Evolutionary conservation across 192 early-diverging fungal genomes (phyloP).

Genomic region (Backusella sp.): DNA sequence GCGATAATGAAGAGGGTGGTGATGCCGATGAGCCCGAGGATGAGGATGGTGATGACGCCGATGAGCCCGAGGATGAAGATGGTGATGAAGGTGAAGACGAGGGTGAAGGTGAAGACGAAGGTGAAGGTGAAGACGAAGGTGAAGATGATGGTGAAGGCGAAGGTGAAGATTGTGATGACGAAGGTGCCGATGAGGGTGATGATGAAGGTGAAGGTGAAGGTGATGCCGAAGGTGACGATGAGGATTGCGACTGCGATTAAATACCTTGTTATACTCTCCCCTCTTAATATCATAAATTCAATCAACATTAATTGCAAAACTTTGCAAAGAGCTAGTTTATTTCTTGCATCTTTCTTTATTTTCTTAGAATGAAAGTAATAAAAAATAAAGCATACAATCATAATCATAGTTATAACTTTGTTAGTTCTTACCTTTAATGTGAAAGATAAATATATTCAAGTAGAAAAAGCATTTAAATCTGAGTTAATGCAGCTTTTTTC

Average conservation of each 20-base stretch:
- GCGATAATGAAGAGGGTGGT: neutral
- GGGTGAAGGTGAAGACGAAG: neutral
- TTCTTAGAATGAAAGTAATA: slow-evolving; percentile 9
- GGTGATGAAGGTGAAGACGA: no score
- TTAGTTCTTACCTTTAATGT: no score
- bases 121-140: neutral
- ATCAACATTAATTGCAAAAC: neutral
- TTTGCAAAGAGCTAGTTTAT: slow-evolving; percentile 8
- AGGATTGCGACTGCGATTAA: neutral
- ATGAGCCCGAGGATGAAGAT: neutral
- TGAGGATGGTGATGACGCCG: neutral
- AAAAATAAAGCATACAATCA: neutral
- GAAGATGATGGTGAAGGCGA: neutral
- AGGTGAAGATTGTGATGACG: neutral
- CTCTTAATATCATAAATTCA: neutral
- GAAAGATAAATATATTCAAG: no score
- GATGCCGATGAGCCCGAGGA: neutral
- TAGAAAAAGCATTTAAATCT: no score
- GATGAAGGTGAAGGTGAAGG: neutral
- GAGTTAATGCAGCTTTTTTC: no score
- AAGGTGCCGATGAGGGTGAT: neutral
- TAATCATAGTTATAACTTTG: neutral
- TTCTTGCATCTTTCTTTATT: slow-evolving; percentile 2
- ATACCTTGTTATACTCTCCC: neutral
- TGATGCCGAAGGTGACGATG: neutral